A percentile compares a stretch with the other conserved stretches of the same genome.
Conservation (phyloP, 345 rosid genomes). For the Cochlearia excelsa region DNA sequence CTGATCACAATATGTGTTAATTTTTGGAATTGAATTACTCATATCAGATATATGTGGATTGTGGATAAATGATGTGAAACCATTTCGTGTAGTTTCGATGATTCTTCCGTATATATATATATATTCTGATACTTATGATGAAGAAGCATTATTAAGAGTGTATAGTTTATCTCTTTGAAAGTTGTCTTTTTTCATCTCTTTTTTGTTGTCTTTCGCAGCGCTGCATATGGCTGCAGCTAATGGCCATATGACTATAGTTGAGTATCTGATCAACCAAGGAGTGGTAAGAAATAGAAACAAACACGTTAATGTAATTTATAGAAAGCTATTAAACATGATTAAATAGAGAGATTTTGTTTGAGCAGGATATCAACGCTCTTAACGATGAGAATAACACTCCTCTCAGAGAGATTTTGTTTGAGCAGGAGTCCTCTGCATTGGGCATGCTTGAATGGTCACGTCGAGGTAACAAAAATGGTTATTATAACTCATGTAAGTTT, state of each 20-base stretch:
- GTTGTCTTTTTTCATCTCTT: constrained; percentile 3
- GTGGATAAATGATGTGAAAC: too few relatives aligned
- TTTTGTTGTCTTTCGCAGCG: constrained; percentile 43
- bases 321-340: not conserved
- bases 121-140: not conserved
- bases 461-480: constrained; percentile 50
- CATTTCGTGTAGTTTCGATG: too few relatives aligned
- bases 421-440: constrained; percentile 90
- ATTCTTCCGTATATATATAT: too few relatives aligned
- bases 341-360: constrained; percentile 4
- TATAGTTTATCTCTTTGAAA: not conserved
- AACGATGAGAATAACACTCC: constrained; percentile 84
- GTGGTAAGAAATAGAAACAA: constrained; percentile 48
- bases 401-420: constrained; percentile 30
- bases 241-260: constrained; percentile 66
- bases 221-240: constrained; percentile 97
- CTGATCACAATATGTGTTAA: too few relatives aligned
- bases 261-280: constrained; percentile 64
- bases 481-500: not conserved
- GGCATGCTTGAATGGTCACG: constrained; percentile 86
- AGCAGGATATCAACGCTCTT: constrained; percentile 64
- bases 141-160: not conserved
- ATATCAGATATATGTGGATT: too few relatives aligned
- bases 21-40: too few relatives aligned
- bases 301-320: not conserved